Base-by-base conservation (phyloP, 805 yeast genomes). In the Yarrowia divulgata region DNA sequence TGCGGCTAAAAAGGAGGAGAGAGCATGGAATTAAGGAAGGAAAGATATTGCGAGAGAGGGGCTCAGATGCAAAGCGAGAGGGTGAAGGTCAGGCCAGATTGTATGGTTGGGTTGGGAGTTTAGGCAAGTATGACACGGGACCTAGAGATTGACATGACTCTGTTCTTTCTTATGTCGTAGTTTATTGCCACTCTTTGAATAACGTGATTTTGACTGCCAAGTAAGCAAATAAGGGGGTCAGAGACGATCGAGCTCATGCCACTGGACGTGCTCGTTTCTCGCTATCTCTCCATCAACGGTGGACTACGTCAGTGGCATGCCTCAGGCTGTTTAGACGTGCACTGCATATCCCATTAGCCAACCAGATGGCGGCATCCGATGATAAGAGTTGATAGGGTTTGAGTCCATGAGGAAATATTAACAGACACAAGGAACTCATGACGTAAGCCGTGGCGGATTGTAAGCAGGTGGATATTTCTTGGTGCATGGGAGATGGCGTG, bases 401-500 rank as follows among this genome's bases (percentile, higher is more conserved):
- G 32, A 12, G 32, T 60, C 42, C 37, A 45, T 60, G 66, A 60
- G 66, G 52, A 60, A 60, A 60, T 34, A 60, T 60, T 60, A 60
- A 45, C 66, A 60, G 52, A 45, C 66, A 60, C 66, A 60, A 60
- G 52, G 66, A 19, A 8, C 1, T 12, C 52, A 42, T 60, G 66
- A 43, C 52, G 63, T 55, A 42, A 58, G 50, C 66, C 32, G 34
- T 45, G 52, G 52, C 66, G 66, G 66, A 42, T 60, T 34, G 52
- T 39, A 60, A 23, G 50, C 52, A 60, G 52, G 52, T 45, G n/a
- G 52, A 45, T 18, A 43, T 34, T 45, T 34, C 40, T 23, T 60
- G 66, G 66, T 45, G 66, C 66, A 60, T 43, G 66, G 8, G 52
- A 43, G 66, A 60, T 60, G 66, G 66, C 66, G 66, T 60, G 66